A percentile compares a stretch with the other conserved stretches of the same genome.
phyloP scores from a whole-genome alignment of 176 grass and related monocot species.

The Alloteropsis semialata region DNA sequence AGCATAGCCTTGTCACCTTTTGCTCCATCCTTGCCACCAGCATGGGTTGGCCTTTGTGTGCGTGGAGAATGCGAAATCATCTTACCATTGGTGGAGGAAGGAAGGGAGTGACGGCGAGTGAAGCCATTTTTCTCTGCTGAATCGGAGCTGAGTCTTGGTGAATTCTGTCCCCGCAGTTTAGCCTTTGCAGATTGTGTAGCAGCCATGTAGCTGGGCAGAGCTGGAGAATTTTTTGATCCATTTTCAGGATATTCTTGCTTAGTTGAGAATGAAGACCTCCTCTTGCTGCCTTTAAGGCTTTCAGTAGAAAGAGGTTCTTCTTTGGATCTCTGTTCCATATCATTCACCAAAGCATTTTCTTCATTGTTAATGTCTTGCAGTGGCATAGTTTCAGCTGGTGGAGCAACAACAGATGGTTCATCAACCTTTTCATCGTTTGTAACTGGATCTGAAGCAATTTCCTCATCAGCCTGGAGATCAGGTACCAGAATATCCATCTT shows the following conservation, averaged over 20 bases:
- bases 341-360: slow-evolving; percentile 54
- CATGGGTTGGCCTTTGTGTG: slow-evolving; percentile 61
- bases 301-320: slow-evolving; percentile 57
- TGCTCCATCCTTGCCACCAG: slow-evolving; percentile 50
- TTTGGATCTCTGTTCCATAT: slow-evolving; percentile 52
- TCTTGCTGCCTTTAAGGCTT: slow-evolving; percentile 64
- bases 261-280: slow-evolving; percentile 79
- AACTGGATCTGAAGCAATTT: slow-evolving; percentile 30
- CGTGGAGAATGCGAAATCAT: slow-evolving; percentile 71
- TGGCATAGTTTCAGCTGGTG: slow-evolving; percentile 53
- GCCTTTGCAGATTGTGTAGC: slow-evolving; percentile 87
- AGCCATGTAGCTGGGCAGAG: slow-evolving; percentile 88
- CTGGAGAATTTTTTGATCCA: slow-evolving; percentile 51
- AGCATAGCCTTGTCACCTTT: slow-evolving; percentile 72
- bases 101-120: slow-evolving; percentile 79
- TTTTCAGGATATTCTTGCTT: slow-evolving; percentile 77
- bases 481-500: slow-evolving; percentile 37
- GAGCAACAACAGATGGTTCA: slow-evolving; percentile 20
- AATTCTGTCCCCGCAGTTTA: slow-evolving; percentile 72
- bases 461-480: slow-evolving; percentile 48
- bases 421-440: slow-evolving; percentile 47
- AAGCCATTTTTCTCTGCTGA: slow-evolving; percentile 68
- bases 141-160: slow-evolving; percentile 70
- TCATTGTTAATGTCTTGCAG: slow-evolving; percentile 60
- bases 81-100: slow-evolving; percentile 71